phyloP scores from a whole-genome alignment of 495 filamentous ascomycete genomes.

The Tuber microsphaerosporum region DNA sequence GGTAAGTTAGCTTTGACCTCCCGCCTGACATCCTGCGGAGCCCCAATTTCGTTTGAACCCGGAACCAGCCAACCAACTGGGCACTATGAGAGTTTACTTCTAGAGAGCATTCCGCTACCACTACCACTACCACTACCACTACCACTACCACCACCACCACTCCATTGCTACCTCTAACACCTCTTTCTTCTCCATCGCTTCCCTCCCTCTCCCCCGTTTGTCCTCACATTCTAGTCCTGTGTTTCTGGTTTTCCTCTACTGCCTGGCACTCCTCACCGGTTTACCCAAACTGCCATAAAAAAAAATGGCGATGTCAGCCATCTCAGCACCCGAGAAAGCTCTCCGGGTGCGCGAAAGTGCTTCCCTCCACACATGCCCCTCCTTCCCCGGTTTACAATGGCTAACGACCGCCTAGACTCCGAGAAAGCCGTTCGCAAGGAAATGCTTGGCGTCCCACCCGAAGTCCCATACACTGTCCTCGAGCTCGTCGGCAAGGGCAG shows the following conservation, averaged over 20 bases:
- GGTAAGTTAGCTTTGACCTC: neutral
- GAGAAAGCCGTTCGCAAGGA: constrained; percentile 40
- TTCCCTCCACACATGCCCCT: neutral
- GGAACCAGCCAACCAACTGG: neutral
- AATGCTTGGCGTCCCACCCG: constrained; percentile 39
- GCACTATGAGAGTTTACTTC: neutral
- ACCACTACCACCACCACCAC: neutral
- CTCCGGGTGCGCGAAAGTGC: constrained; percentile 36
- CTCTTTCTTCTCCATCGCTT: neutral
- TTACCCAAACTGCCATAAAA: neutral
- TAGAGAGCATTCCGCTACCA: neutral
- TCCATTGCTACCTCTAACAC: neutral
- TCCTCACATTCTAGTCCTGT: neutral
- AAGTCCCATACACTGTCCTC: constrained; percentile 63
- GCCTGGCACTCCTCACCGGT: neutral
- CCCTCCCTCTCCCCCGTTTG: neutral
- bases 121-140: neutral
- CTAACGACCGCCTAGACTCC: constrained; percentile 21
- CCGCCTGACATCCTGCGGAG: neutral
- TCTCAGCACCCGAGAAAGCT: constrained; percentile 27
- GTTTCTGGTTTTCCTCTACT: neutral
- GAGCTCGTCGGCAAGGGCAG: constrained; percentile 94
- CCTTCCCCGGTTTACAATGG: neutral
- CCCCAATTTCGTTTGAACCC: neutral
- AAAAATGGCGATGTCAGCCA: constrained; percentile 33